Base-by-base conservation (phyloP, 2,329 filamentous ascomycete species). In the Xylariaceae sp. region DNA sequence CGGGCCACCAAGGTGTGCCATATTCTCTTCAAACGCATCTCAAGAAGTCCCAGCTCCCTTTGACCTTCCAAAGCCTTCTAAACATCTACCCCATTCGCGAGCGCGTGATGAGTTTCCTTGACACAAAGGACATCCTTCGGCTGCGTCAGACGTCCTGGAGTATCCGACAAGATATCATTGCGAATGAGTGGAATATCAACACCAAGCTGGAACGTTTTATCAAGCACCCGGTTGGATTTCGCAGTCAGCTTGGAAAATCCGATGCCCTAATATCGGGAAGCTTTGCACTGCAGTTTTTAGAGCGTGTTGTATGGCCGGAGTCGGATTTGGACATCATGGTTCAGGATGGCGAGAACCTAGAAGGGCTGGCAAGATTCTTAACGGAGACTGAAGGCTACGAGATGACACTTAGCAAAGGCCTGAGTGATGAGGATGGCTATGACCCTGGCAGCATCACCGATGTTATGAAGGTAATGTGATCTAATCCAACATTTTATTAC, bases 231-330 rank as follows among this genome's bases (percentile, higher is more conserved):
- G 32, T 12, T 12, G 48, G 37, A 7, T 60, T 57, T 12, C 44
- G 48, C 16, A 52, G 44, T 20, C 32, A 46, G 23, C 47, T 57
- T 7, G 47, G 57, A 2, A 50, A 54, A n/a, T 47, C 40, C 46
- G 42, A 59, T 16, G 56, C 48, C 21, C 18, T 55, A 23, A 57
- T 60, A 44, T 43, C 47, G 0, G 57, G 57, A 7, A 54, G 52
- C 16, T 59, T 59, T 20, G 56, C 56, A 18, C 44, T 59, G 46
- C 56, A 59, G 32, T 54, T 57, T 26, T 51, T 60, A 14, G 57
- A 47, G 29, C 49, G 56, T 20, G 41, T 45, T 23, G 48, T 46
- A 20, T 50, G 54, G 57, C 53, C 50, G 14, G 53, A 49, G 19
- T 48, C 49, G 3, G 50, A 56, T 20, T 26, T 57, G 10, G 54